Base-by-base conservation (phyloP, 2,329 filamentous ascomycete species). In the Penicillium corylophilum region DNA sequence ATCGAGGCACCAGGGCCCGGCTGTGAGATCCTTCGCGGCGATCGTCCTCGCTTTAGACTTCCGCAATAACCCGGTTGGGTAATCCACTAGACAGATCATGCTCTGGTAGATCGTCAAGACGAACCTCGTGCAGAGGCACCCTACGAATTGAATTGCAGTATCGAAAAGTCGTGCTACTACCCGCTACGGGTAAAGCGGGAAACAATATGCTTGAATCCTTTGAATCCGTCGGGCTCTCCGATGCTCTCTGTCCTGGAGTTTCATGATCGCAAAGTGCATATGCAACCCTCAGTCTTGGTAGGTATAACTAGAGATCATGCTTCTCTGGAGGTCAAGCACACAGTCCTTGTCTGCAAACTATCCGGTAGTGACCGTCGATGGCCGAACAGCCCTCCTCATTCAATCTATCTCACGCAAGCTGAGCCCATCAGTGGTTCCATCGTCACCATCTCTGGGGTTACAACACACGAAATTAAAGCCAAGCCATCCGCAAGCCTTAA, bases 401-500 rank as follows among this genome's bases (percentile, higher is more conserved):
- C n/a, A 35, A 35, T 35, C 15, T 40, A 24, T 35, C 42, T 47
- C 39, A 41, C 50, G 46, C 53, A 42, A 48, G 20, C 12, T 36
- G 22, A 53, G 29, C 26, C 40, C 23, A 46, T 43, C 26, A 48
- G n/a, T 53, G 40, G 41, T 31, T 24, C 41, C 33, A 55, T 50
- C 39, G 45, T 42, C 50, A 41, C 45, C 40, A 53, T 10, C 38
- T 10, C 20, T 36, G 20, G 10, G 44, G 31, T 39, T 41, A 23
- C 28, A 18, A 40, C 41, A 44, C 22, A 50, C 39, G 22, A 40
- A 40, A 26, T 43, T 43, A 43, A 31, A 35, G 15, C 40, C 46
- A 53, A 59, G 56, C 56, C 54, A 57, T 51, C 53, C 47, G 44
- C 22, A 45, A 51, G 55, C 46, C 51, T 59, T 44, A 50, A 39